A percentile compares a stretch with the other conserved stretches of the same genome.
phyloP scores from a whole-genome alignment of 192 early-diverging fungal genomes.

The Linnemannia exigua region DNA sequence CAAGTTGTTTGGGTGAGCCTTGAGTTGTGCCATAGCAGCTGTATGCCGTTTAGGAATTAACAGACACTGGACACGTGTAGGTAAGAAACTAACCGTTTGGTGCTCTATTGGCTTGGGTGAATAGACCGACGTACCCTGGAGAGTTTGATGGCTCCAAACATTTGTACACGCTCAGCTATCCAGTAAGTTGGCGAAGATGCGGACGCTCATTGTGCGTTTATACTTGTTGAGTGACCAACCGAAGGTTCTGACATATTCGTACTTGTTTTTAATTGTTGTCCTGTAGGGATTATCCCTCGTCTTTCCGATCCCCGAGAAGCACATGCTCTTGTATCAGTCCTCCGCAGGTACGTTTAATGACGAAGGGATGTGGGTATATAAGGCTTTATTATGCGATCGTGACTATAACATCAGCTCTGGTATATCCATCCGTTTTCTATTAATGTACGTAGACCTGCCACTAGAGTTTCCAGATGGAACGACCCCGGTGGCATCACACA shows the following conservation, averaged over 20 bases:
- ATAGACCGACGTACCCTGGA: slow-evolving; percentile 73
- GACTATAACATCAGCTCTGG: neutral
- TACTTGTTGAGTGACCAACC: neutral
- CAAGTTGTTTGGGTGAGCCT: slow-evolving; percentile 75
- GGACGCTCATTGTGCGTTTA: neutral
- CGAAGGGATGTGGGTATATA: neutral
- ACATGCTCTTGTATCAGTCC: slow-evolving; percentile 62
- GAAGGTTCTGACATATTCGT: neutral
- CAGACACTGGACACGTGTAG: neutral
- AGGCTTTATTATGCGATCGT: neutral
- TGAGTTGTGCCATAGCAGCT: neutral
- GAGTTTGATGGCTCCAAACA: slow-evolving; percentile 65
- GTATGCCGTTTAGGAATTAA: neutral
- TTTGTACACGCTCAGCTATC: slow-evolving; percentile 77
- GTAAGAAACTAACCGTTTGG: neutral
- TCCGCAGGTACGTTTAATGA: slow-evolving; percentile 59
- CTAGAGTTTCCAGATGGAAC: slow-evolving; percentile 82
- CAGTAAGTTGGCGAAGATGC: slow-evolving; percentile 58
- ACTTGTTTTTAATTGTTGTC: neutral
- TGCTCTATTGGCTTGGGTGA: neutral
- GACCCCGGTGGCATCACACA: slow-evolving; percentile 73
- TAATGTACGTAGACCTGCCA: slow-evolving; percentile 64
- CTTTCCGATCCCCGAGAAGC: slow-evolving; percentile 76
- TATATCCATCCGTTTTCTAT: neutral
- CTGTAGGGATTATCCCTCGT: slow-evolving; percentile 76